These are phyloP conservation scores for Xylariomycetidae sp. DNA, from an alignment of 2,329 filamentous ascomycete genomes.

Conservation along the genomic window DNA sequence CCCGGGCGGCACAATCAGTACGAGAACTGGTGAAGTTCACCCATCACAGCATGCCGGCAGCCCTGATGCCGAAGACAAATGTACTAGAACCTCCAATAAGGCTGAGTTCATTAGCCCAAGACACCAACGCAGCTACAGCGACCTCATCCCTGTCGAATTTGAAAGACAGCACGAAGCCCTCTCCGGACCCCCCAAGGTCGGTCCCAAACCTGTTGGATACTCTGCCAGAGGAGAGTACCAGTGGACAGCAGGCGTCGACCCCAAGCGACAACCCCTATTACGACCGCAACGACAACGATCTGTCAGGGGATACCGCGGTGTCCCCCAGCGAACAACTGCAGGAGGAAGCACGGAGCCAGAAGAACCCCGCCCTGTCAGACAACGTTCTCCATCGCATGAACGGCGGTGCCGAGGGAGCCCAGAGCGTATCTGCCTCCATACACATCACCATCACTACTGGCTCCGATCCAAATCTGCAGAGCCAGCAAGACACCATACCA, in stretches of 20 bases:
- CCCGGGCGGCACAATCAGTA: slow-evolving; percentile 4
- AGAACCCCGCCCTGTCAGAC: slow-evolving; percentile 5
- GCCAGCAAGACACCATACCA: slow-evolving; percentile 6
- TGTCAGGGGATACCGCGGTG: slow-evolving; percentile 4
- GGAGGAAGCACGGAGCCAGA: slow-evolving; percentile 5
- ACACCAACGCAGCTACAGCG: slow-evolving; percentile 28
- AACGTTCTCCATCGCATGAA: slow-evolving; percentile 4
- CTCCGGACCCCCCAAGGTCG: slow-evolving; percentile 20
- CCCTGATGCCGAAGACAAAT: slow-evolving; percentile 9
- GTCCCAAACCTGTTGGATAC: slow-evolving; percentile 19
- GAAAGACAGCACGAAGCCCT: slow-evolving; percentile 25
- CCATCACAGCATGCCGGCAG: no score
- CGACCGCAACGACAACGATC: slow-evolving; percentile 6
- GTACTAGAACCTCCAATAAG: background rate
- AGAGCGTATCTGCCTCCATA: slow-evolving; percentile 45
- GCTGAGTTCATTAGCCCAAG: no score
- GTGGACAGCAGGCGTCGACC: slow-evolving; percentile 6
- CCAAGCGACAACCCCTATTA: slow-evolving; percentile 8
- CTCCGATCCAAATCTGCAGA: slow-evolving; percentile 29
- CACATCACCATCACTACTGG: slow-evolving; percentile 62
- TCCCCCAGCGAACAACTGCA: slow-evolving; percentile 7
- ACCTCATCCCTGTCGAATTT: slow-evolving; percentile 32
- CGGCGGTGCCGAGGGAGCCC: slow-evolving; percentile 7
- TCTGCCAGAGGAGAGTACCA: slow-evolving; percentile 7
- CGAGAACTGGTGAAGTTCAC: slow-evolving; percentile 6